phyloP scores from a whole-genome alignment of 164 flowering plant genomes.

The Vitis riparia region DNA sequence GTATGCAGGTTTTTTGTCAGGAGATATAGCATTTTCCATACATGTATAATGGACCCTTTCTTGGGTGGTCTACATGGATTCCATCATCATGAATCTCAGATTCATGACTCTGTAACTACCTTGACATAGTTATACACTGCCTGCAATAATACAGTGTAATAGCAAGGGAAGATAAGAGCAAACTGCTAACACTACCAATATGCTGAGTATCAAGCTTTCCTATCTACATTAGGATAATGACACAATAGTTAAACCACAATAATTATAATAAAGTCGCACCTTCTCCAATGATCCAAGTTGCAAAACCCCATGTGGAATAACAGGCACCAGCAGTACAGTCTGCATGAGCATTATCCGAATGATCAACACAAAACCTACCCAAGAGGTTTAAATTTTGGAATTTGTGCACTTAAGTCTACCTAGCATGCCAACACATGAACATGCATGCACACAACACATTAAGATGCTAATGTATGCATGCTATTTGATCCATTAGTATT shows the following conservation, averaged over 20 bases:
- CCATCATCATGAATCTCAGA: not conserved
- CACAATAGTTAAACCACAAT: not conserved
- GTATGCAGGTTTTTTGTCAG: too few species aligned
- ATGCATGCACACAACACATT: not conserved
- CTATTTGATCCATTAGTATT: not conserved
- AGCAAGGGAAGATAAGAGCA: not conserved
- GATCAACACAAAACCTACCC: constrained; percentile 1
- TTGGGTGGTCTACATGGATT: too few species aligned
- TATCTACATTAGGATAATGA: not conserved
- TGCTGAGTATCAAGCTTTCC: not conserved
- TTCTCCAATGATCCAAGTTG: constrained; percentile 79
- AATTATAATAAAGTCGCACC: constrained; percentile 42
- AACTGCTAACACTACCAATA: not conserved
- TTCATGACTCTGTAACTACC: not conserved
- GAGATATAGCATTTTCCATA: too few species aligned
- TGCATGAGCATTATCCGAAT: constrained; percentile 33
- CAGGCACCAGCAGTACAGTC: constrained; percentile 84
- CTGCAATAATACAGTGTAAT: not conserved
- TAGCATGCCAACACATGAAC: not conserved
- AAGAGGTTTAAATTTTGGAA: not conserved
- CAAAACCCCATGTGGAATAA: constrained; percentile 76
- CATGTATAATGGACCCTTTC: too few species aligned
- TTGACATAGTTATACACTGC: too few species aligned
- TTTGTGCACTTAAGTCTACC: not conserved
- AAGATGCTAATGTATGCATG: not conserved